Evolutionary conservation across 2,329 filamentous ascomycete species (phyloP).

Genomic region (Salinomyces thailandicus): DNA sequence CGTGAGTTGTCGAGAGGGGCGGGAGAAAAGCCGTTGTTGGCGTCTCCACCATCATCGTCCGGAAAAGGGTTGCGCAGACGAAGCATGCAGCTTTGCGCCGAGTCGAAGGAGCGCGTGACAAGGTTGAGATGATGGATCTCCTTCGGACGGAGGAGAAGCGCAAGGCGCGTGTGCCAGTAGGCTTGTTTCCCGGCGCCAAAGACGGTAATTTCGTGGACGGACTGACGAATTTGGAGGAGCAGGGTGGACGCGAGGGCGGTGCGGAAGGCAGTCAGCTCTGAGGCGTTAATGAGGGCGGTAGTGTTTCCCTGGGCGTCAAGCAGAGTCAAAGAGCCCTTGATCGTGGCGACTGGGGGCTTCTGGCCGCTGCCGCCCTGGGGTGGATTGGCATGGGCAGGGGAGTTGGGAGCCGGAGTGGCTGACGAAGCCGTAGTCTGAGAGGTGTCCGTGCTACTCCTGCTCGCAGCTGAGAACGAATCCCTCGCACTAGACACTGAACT

Average conservation of each 20-base stretch:
- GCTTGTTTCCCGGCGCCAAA: conserved; percentile 87
- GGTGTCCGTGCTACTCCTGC: conserved; percentile 10
- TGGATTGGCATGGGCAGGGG: conserved; percentile 15
- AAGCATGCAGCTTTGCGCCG: conserved; percentile 42
- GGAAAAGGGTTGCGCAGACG: conserved; percentile 42
- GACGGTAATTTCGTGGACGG: conserved; percentile 65
- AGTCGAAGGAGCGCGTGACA: conserved; percentile 63
- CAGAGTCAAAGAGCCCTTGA: conserved; percentile 49
- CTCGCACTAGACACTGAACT: conserved; percentile 21
- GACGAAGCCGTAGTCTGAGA: conserved; percentile 20
- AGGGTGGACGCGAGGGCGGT: conserved; percentile 55
- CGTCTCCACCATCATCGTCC: conserved; percentile 25
- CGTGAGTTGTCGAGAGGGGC: conserved; percentile 26
- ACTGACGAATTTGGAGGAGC: conserved; percentile 52
- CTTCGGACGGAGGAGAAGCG: conserved; percentile 57
- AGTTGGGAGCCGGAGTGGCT: conserved; percentile 10
- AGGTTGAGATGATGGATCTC: conserved; percentile 74
- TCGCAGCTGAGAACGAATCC: conserved; percentile 19
- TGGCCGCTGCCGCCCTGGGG: conserved; percentile 6
- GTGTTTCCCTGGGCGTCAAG: conserved; percentile 48
- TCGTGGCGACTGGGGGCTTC: conserved; percentile 31
- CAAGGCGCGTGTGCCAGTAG: conserved; percentile 85
- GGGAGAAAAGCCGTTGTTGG: conserved; percentile 22
- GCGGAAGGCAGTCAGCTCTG: conserved; percentile 58
- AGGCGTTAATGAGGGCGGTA: conserved; percentile 54